Percentiles rank a stretch among this genome's conserved stretches.
Conservation (phyloP, 257 asterid species). For the Primulina tabacum region DNA sequence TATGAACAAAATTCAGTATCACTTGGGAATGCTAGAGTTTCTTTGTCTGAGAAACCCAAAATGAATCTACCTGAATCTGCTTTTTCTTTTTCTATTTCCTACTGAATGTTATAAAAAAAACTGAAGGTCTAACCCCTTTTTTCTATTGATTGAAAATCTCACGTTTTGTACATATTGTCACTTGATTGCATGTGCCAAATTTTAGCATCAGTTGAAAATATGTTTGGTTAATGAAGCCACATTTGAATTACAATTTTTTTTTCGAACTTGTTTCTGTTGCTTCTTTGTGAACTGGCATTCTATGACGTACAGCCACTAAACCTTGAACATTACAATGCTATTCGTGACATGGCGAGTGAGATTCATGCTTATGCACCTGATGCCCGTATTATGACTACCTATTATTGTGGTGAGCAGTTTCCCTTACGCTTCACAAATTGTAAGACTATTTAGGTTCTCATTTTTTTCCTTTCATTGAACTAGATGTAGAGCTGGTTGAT, state of each 20-base stretch:
- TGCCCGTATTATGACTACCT: constrained; percentile 95
- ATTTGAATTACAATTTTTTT: neutral
- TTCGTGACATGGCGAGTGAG: constrained; percentile 88
- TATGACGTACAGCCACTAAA: constrained; percentile 69
- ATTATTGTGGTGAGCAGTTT: constrained; percentile 68
- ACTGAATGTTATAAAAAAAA: constrained; percentile 2
- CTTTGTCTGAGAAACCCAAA: neutral
- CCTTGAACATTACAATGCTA: constrained; percentile 71
- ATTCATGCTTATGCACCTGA: constrained; percentile 97
- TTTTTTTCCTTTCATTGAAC: constrained; percentile 18
- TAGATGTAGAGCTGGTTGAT: constrained; percentile 12
- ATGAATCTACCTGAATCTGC: constrained; percentile 8
- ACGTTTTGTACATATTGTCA: neutral
- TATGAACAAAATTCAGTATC: constrained; percentile 14
- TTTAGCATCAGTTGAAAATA: neutral
- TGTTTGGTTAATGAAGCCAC: constrained; percentile 3
- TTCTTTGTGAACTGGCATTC: constrained; percentile 23
- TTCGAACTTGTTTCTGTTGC: constrained; percentile 21
- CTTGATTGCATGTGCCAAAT: constrained; percentile 9
- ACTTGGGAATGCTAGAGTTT: constrained; percentile 20
- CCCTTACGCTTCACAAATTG: constrained; percentile 17
- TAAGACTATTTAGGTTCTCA: constrained; percentile 6
- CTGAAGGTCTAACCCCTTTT: neutral
- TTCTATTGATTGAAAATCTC: constrained; percentile 1
- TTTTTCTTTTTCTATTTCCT: neutral